A percentile compares a stretch with the other conserved stretches of the same genome.
These are phyloP conservation scores for Mikania micrantha DNA, from an alignment of 129 eudicot genomes.

Conservation along the genomic window DNA sequence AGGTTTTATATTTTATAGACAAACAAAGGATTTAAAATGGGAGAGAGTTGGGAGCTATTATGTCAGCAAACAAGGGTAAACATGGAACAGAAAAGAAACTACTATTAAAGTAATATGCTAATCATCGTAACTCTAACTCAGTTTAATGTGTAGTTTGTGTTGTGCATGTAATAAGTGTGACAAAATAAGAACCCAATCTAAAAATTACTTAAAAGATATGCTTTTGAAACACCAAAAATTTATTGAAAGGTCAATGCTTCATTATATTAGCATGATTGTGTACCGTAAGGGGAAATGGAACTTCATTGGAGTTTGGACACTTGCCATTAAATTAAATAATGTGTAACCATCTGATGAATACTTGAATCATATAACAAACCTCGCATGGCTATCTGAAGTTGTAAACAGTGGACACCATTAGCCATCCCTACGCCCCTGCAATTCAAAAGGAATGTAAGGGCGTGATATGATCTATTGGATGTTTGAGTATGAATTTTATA, in stretches of 20 bases:
- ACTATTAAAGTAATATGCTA: not conserved
- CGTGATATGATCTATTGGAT: not conserved
- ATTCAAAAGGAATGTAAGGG: not conserved
- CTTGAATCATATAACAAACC: conserved; percentile 33
- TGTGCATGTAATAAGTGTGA: not conserved
- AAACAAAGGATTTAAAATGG: not conserved
- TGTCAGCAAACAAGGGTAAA: not conserved
- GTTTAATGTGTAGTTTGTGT: not conserved
- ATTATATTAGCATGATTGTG: not conserved
- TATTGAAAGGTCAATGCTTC: not conserved
- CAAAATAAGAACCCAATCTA: not conserved
- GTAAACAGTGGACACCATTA: conserved; percentile 85
- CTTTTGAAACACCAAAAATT: not conserved
- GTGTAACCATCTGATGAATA: not conserved
- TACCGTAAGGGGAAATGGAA: not conserved
- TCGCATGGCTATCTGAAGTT: conserved; percentile 94
- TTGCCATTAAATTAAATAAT: not conserved
- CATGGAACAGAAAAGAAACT: not conserved
- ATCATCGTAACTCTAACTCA: not conserved
- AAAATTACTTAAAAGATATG: not conserved
- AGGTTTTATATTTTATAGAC: not conserved
- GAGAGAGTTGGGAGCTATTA: too few species aligned
- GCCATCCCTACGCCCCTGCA: conserved; percentile 89
- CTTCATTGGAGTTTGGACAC: not conserved
- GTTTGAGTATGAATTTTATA: not conserved